Conservation (phyloP, 305 asterid species). For the Vinca major region DNA sequence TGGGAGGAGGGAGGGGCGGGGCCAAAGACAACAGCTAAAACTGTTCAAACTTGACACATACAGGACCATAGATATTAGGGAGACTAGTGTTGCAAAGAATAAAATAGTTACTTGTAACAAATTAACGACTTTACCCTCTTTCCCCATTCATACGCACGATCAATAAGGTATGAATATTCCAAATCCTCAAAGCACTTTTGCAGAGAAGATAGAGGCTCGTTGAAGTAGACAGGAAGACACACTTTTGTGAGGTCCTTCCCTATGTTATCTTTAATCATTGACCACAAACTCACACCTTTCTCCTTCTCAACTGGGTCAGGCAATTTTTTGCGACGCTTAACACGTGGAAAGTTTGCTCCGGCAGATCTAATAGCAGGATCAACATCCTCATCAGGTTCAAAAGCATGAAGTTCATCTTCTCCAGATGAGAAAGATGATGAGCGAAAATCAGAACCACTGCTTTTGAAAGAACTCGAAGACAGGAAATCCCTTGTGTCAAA, state of each 20-base stretch:
- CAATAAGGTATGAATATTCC: constrained; percentile 86
- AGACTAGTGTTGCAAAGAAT: neutral
- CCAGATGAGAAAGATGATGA: constrained; percentile 64
- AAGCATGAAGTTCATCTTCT: constrained; percentile 49
- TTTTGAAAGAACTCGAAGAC: constrained; percentile 75
- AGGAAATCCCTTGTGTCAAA: constrained; percentile 88
- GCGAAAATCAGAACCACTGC: constrained; percentile 70
- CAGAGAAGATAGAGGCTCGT: constrained; percentile 93
- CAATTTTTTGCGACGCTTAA: constrained; percentile 78
- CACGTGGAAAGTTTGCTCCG: constrained; percentile 59
- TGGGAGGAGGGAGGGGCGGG: neutral
- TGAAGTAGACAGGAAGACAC: constrained; percentile 94
- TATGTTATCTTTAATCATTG: constrained; percentile 93
- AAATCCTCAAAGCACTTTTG: constrained; percentile 93
- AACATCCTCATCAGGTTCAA: constrained; percentile 48
- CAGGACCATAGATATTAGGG: no score
- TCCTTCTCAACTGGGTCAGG: constrained; percentile 86
- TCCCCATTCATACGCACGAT: constrained; percentile 90
- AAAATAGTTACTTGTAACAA: no score
- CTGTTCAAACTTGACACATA: no score
- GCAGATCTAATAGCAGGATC: constrained; percentile 57
- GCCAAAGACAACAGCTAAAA: no score
- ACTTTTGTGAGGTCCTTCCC: constrained; percentile 97
- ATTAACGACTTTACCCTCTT: constrained; percentile 37
- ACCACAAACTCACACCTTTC: constrained; percentile 95